Conservation (phyloP, 805 yeast genomes). For the Nakazawaea holstii region DNA sequence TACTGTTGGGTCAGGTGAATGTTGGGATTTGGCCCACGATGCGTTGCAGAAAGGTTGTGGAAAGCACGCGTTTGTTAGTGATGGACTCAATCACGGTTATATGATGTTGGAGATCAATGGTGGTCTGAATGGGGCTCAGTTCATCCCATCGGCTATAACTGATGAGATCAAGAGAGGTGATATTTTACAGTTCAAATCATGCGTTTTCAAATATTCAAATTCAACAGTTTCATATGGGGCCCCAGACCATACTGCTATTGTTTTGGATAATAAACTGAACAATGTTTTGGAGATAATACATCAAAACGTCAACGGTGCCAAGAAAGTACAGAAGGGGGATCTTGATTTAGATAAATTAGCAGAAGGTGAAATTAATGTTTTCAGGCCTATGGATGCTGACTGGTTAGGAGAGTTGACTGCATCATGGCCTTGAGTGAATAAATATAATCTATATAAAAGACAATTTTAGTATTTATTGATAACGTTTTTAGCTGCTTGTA, state of each 20-base stretch:
- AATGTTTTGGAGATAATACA: slow-evolving; percentile 30
- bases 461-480: neutral
- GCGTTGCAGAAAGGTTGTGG: slow-evolving; percentile 53
- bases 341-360: slow-evolving; percentile 30
- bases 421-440: slow-evolving; percentile 13
- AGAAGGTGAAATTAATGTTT: slow-evolving; percentile 39
- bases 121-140: slow-evolving; percentile 15
- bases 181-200: slow-evolving; percentile 41
- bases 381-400: slow-evolving; percentile 39
- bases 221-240: slow-evolving; percentile 36
- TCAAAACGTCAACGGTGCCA: slow-evolving; percentile 42
- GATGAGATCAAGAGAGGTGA: slow-evolving; percentile 52
- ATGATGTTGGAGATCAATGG: neutral
- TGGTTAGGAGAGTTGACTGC: slow-evolving; percentile 35
- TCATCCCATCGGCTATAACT: slow-evolving; percentile 20
- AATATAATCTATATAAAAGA: neutral
- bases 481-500: slow-evolving; percentile 6
- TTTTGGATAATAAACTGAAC: slow-evolving; percentile 27
- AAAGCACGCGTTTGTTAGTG: slow-evolving; percentile 48
- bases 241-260: slow-evolving; percentile 48
- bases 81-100: slow-evolving; percentile 40
- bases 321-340: slow-evolving; percentile 34
- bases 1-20: slow-evolving; percentile 50
- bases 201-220: slow-evolving; percentile 32
- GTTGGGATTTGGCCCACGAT: slow-evolving; percentile 56